Percentiles rank a stretch among this genome's conserved stretches.
Evolutionary conservation across 768 basidiomycete genomes (phyloP).

Genomic region (Termitomyces sp.): DNA sequence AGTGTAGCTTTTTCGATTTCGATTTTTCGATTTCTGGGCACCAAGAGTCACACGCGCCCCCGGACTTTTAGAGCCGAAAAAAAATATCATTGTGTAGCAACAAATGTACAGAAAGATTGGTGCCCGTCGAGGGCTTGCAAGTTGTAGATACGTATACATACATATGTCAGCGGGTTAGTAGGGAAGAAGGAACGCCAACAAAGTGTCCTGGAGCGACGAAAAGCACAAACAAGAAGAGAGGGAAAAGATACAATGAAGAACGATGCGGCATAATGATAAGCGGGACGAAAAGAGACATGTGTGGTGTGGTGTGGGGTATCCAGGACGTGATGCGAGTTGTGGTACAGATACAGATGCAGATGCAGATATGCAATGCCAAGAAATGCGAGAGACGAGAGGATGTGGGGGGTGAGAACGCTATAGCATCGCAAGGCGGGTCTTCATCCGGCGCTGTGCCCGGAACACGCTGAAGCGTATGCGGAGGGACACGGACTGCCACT

Average conservation of each 20-base stretch:
- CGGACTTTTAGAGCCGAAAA: too few relatives aligned
- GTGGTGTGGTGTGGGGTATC: neutral
- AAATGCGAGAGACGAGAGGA: neutral
- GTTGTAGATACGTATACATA: neutral
- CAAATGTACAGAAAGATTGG: neutral
- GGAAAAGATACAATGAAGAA: neutral
- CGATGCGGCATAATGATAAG: neutral
- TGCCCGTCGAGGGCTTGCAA: neutral
- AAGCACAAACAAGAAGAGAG: neutral
- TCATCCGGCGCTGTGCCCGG: constrained; percentile 32
- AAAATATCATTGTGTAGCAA: neutral
- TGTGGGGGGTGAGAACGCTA: neutral
- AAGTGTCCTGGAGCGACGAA: neutral
- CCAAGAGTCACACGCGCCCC: too few relatives aligned
- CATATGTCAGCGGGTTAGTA: neutral
- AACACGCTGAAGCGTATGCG: constrained; percentile 54
- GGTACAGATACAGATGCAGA: neutral
- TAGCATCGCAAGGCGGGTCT: constrained; percentile 22
- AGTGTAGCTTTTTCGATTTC: too few relatives aligned
- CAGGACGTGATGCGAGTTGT: neutral
- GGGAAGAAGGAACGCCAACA: neutral
- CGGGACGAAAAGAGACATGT: neutral
- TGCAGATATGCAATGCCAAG: constrained; percentile 2
- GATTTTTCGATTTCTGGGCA: too few relatives aligned
- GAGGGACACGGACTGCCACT: constrained; percentile 58